Percentiles rank a stretch among this genome's conserved stretches.
Conservation (phyloP, 257 asterid species). For the Ilex asprella region DNA sequence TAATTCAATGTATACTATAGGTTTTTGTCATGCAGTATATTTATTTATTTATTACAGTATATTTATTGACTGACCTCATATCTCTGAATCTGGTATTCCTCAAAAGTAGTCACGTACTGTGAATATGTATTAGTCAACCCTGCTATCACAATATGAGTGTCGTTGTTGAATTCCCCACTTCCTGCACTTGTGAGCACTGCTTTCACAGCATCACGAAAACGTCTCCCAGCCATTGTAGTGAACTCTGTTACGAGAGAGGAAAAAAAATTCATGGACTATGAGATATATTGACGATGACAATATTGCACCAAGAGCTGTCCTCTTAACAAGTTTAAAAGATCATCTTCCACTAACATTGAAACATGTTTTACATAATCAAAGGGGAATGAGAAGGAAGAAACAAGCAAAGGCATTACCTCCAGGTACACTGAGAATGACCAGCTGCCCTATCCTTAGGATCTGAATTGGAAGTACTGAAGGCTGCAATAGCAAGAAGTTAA, state of each 20-base stretch:
- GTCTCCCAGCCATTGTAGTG: slow-evolving; percentile 97
- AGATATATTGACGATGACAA: not conserved
- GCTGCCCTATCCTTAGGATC: slow-evolving; percentile 87
- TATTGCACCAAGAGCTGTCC: not conserved
- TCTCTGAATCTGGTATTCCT: slow-evolving; percentile 94
- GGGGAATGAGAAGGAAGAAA: slow-evolving; percentile 3
- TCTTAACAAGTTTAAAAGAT: not conserved
- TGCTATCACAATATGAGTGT: slow-evolving; percentile 81
- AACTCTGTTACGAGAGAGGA: slow-evolving; percentile 45
- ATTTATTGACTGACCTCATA: slow-evolving; percentile 65
- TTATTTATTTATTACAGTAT: not conserved
- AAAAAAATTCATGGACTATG: not conserved
- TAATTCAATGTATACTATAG: not conserved
- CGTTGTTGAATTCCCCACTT: slow-evolving; percentile 40
- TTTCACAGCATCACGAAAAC: slow-evolving; percentile 90
- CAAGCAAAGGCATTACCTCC: slow-evolving; percentile 53
- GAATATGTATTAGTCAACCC: slow-evolving; percentile 95
- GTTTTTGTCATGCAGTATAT: not conserved
- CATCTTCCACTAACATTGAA: not conserved
- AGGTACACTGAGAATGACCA: slow-evolving; percentile 82
- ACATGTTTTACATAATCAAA: not conserved
- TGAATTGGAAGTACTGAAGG: slow-evolving; percentile 95
- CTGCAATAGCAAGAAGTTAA: slow-evolving; percentile 34
- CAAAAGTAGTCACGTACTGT: slow-evolving; percentile 81
- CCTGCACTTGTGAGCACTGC: slow-evolving; percentile 39